Conservation (phyloP, 805 yeast genomes). For the Candida glaebosa region DNA sequence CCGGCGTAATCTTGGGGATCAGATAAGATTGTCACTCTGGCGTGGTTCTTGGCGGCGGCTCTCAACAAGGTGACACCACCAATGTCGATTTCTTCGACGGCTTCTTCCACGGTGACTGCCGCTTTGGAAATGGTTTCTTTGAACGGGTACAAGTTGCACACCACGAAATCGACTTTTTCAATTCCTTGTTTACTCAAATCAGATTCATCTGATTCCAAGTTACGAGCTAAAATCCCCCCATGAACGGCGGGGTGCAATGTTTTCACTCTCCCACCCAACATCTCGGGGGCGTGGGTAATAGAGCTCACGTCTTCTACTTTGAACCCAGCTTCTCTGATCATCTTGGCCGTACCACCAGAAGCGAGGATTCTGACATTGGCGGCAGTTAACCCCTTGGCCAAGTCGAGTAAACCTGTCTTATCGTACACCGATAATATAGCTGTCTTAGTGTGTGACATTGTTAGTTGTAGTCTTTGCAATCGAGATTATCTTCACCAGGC, state of each 20-base stretch:
- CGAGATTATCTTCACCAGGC: no score
- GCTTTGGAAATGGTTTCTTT: conserved; percentile 94
- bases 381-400: conserved; percentile 90
- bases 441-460: conserved; percentile 57
- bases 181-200: conserved; percentile 88
- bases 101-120: conserved; percentile 93
- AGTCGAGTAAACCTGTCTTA: conserved; percentile 92
- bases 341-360: conserved; percentile 94
- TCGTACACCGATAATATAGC: conserved; percentile 97
- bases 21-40: conserved; percentile 90
- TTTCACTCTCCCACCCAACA: conserved; percentile 98
- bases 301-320: conserved; percentile 94
- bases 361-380: conserved; percentile 91
- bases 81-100: conserved; percentile 97
- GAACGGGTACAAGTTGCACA: conserved; percentile 97
- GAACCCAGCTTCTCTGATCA: conserved; percentile 96
- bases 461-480: conserved; percentile 4
- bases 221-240: conserved; percentile 94
- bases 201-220: conserved; percentile 83
- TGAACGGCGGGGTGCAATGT: conserved; percentile 98
- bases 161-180: conserved; percentile 94
- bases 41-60: conserved; percentile 98
- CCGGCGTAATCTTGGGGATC: conserved; percentile 92
- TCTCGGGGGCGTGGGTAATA: conserved; percentile 98
- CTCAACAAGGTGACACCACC: conserved; percentile 95